Conservation (phyloP, 164 flowering plant species). For the Magnolia kwangsiensis region DNA sequence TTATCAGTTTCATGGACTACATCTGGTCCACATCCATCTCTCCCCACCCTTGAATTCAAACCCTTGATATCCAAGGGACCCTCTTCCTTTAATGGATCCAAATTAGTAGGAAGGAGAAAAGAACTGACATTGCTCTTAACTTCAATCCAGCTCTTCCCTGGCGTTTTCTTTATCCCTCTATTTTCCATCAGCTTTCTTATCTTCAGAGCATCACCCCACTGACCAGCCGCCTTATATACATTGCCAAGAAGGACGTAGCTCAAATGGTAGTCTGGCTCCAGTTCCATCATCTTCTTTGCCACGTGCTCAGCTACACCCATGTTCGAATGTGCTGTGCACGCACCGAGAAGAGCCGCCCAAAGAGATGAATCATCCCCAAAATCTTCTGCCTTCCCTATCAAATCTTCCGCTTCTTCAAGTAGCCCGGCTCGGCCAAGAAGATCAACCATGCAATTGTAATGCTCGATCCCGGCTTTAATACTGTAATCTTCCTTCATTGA, state of each 20-base stretch:
- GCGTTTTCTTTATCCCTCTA: conserved; percentile 56
- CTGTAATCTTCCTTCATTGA: conserved; percentile 50
- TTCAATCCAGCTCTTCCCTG: conserved; percentile 84
- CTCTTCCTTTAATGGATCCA: background rate
- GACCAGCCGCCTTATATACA: conserved; percentile 56
- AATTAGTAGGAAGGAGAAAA: background rate
- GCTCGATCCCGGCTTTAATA: conserved; percentile 60
- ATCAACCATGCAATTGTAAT: conserved; percentile 83
- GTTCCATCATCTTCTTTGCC: conserved; percentile 70
- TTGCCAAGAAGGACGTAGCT: conserved; percentile 75
- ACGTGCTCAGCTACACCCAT: conserved; percentile 58
- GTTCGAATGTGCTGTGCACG: conserved; percentile 52
- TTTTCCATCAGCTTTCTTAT: conserved; percentile 54
- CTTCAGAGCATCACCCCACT: conserved; percentile 57
- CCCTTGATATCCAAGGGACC: background rate
- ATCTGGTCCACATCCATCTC: background rate
- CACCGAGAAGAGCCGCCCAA: conserved; percentile 82
- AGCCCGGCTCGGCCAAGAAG: conserved; percentile 82
- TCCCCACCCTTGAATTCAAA: background rate
- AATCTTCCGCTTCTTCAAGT: conserved; percentile 75
- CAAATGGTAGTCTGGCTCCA: conserved; percentile 61
- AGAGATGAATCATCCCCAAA: conserved; percentile 48
- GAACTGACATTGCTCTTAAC: conserved; percentile 14
- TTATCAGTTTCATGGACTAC: background rate
- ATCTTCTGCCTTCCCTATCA: conserved; percentile 42